Evolutionary conservation across 2,329 filamentous ascomycete species (phyloP).

Genomic region (Penicillium sp.): DNA sequence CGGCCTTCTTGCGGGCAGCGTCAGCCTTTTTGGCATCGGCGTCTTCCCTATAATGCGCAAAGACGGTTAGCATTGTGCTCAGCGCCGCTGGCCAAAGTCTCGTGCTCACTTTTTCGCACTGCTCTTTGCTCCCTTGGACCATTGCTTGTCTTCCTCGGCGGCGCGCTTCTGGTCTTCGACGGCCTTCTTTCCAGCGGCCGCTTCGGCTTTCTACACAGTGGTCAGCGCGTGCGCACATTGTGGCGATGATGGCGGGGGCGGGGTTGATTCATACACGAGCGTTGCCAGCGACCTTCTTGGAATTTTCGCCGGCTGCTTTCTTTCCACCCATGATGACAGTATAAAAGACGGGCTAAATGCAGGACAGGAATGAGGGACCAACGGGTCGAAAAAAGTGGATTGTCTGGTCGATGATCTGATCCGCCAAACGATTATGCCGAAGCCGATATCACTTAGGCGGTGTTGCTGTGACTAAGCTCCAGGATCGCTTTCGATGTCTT

Average conservation of each 20-base stretch:
- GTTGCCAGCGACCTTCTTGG: constrained; percentile 84
- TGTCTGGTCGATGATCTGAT: constrained; percentile 20
- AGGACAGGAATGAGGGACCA: too few species aligned
- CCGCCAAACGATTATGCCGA: constrained; percentile 21
- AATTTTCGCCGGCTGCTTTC: constrained; percentile 60
- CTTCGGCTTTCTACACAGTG: constrained; percentile 71
- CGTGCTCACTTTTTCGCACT: constrained; percentile 70
- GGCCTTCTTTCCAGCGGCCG: constrained; percentile 72
- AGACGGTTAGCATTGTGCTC: constrained; percentile 1
- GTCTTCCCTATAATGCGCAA: constrained; percentile 58
- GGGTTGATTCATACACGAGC: constrained; percentile 47
- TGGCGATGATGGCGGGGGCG: constrained; percentile 23
- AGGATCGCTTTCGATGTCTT: constrained; percentile 1
- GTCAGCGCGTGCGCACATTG: constrained; percentile 14
- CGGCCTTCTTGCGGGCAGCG: constrained; percentile 80
- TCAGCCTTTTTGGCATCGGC: constrained; percentile 80
- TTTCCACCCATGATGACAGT: constrained; percentile 64
- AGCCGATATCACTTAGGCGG: constrained; percentile 23
- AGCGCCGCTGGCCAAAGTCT: neutral
- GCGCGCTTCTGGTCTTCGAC: constrained; percentile 61
- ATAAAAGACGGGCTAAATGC: neutral
- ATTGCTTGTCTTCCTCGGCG: constrained; percentile 65
- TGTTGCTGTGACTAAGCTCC: constrained; percentile 10
- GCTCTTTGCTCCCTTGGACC: constrained; percentile 79
- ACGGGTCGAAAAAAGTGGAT: constrained; percentile 13